A percentile compares a stretch with the other conserved stretches of the same genome.
phyloP scores from a whole-genome alignment of 2,329 filamentous ascomycete genomes.

The Aspergillus hiratsukae region DNA sequence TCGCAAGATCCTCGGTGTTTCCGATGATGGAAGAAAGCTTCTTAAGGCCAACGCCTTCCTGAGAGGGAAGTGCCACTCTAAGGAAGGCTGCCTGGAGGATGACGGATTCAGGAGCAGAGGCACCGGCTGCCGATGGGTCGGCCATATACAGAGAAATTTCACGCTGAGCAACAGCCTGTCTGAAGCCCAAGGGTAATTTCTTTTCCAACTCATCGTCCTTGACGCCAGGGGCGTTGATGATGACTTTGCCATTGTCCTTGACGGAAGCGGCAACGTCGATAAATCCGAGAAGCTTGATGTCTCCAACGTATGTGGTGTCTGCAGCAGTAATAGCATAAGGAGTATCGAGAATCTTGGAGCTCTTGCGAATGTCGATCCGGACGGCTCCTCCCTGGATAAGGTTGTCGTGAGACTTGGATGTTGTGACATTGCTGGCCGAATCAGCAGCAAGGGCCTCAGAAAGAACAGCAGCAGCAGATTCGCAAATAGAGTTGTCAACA shows the following conservation, averaged over 20 bases:
- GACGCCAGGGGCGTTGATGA: conserved; percentile 71
- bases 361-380: conserved; percentile 79
- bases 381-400: conserved; percentile 69
- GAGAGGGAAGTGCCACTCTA: conserved; percentile 65
- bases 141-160: conserved; percentile 68
- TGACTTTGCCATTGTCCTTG: conserved; percentile 65
- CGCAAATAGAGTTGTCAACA: conserved; percentile 66
- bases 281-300: conserved; percentile 73
- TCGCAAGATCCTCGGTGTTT: conserved; percentile 59
- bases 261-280: conserved; percentile 69
- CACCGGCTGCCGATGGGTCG: conserved; percentile 64
- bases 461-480: conserved; percentile 59
- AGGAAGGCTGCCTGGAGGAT: conserved; percentile 80
- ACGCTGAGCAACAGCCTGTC: conserved; percentile 67
- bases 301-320: conserved; percentile 72
- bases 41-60: conserved; percentile 58
- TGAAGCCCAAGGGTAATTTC: conserved; percentile 65
- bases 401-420: conserved; percentile 59
- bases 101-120: conserved; percentile 63
- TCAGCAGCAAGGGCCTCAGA: conserved; percentile 58
- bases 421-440: conserved; percentile 57
- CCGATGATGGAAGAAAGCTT: conserved; percentile 62
- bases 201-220: conserved; percentile 91
- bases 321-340: conserved; percentile 76
- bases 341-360: conserved; percentile 76